Percentiles rank a stretch among this genome's conserved stretches.
Evolutionary conservation across 148 eudicot species (phyloP).

Genomic region (Arbutus unedo): DNA sequence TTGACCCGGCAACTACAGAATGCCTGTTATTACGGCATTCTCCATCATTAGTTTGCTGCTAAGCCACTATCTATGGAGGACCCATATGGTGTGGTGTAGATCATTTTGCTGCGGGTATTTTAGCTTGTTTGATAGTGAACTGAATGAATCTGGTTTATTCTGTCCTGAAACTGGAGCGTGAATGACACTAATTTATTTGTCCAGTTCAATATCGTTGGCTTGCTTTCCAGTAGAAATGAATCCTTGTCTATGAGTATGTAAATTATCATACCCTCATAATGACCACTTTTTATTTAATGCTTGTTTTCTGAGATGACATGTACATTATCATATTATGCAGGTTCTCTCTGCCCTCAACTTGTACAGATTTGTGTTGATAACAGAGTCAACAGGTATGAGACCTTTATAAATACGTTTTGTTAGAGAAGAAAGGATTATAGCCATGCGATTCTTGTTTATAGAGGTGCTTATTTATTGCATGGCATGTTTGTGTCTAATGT

Average conservation of each 20-base stretch:
- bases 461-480: neutral
- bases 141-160: neutral
- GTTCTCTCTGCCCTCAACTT: slow-evolving; percentile 87
- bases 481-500: neutral
- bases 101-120: neutral
- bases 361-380: slow-evolving; percentile 69
- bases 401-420: neutral
- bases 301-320: slow-evolving; percentile 14
- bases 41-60: neutral
- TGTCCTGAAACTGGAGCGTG: neutral
- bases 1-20: neutral
- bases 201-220: neutral
- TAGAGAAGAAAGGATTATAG: neutral
- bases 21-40: neutral
- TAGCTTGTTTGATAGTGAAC: neutral
- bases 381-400: slow-evolving; percentile 67
- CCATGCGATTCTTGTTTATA: neutral
- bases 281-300: neutral
- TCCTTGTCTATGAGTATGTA: neutral
- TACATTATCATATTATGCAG: slow-evolving; percentile 39
- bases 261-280: neutral
- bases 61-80: neutral
- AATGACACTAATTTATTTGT: neutral
- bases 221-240: neutral
- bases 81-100: neutral